Evolutionary conservation across 2,329 filamentous ascomycete genomes (phyloP).

Genomic region (Fusarium devonianum): DNA sequence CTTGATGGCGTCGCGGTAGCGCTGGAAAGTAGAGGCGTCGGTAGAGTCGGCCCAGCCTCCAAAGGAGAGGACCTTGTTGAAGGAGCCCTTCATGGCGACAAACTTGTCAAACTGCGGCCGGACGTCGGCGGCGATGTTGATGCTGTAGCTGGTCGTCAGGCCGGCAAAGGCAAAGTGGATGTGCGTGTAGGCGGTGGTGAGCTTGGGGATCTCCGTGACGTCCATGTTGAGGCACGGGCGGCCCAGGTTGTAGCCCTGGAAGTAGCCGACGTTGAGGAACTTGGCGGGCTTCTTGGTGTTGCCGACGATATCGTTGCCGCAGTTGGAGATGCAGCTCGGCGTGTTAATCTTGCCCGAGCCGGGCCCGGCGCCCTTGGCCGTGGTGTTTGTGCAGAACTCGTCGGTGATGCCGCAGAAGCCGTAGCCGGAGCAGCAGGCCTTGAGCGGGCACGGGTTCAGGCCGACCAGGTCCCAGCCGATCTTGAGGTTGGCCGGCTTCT

Average conservation of each 20-base stretch:
- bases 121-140: slow-evolving; percentile 30
- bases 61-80: slow-evolving; percentile 47
- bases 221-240: slow-evolving; percentile 45
- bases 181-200: slow-evolving; percentile 40
- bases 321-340: slow-evolving; percentile 45
- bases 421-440: slow-evolving; percentile 52
- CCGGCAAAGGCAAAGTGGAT: slow-evolving; percentile 47
- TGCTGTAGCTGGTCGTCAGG: slow-evolving; percentile 27
- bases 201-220: slow-evolving; percentile 31
- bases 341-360: slow-evolving; percentile 39
- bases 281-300: slow-evolving; percentile 38
- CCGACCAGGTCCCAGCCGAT: slow-evolving; percentile 42
- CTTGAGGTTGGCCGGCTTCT: slow-evolving; percentile 37
- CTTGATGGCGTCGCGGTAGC: slow-evolving; percentile 43
- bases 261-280: slow-evolving; percentile 45
- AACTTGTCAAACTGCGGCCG: slow-evolving; percentile 44
- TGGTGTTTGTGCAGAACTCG: slow-evolving; percentile 51
- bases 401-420: slow-evolving; percentile 55
- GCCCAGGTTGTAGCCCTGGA: slow-evolving; percentile 44
- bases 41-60: slow-evolving; percentile 48
- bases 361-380: slow-evolving; percentile 39
- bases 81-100: slow-evolving; percentile 37
- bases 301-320: slow-evolving; percentile 44
- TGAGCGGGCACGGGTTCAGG: slow-evolving; percentile 57
- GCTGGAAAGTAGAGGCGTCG: slow-evolving; percentile 34